These are phyloP conservation scores for Boletellus ananas DNA, from an alignment of 768 basidiomycete genomes.

Conservation along the genomic window DNA sequence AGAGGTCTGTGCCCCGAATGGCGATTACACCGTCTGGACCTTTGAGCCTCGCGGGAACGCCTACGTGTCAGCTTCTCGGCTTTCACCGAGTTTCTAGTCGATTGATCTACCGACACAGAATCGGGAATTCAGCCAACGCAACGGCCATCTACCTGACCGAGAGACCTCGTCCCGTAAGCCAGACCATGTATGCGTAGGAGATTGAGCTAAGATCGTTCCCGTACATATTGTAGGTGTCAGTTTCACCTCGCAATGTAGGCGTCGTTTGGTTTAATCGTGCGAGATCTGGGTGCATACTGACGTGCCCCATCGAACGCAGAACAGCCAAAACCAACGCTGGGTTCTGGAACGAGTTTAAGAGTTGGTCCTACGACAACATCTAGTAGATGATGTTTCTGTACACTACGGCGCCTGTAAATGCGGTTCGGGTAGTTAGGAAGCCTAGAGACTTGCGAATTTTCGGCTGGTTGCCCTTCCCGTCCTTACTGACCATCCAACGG, in stretches of 20 bases:
- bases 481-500: no score
- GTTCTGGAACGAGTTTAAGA: neutral
- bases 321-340: conserved; percentile 14
- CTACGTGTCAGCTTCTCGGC: neutral
- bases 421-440: no score
- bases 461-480: no score
- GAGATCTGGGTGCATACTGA: no score
- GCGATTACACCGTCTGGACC: neutral
- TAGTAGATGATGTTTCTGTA: no score
- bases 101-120: neutral
- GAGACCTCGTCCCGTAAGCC: neutral
- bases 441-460: no score
- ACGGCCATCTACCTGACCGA: conserved; percentile 2
- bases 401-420: no score
- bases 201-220: neutral
- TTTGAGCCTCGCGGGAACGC: neutral
- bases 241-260: no score
- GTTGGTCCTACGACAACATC: no score
- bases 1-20: neutral
- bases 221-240: neutral
- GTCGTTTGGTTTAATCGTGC: no score
- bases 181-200: neutral
- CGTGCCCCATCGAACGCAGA: no score
- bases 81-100: neutral
- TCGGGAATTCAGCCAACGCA: conserved; percentile 7